Conservation (phyloP, 495 filamentous ascomycete species). For the Penicillium ucsense region DNA sequence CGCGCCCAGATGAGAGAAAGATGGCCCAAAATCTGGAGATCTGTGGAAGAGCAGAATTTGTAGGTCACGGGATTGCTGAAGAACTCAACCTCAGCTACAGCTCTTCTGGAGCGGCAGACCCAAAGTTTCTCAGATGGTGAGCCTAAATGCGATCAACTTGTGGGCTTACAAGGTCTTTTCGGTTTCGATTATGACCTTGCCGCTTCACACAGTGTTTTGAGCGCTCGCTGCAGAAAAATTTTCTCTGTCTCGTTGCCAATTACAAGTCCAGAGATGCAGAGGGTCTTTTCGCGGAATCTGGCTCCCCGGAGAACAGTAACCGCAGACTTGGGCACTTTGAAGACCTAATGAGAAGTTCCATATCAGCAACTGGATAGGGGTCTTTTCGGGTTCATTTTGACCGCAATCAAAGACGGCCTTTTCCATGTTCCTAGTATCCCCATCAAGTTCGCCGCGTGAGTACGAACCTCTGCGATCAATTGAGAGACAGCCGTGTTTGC, state of each 20-base stretch:
- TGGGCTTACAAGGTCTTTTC: background rate
- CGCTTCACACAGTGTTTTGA: constrained; percentile 7
- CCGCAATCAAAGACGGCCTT: no score
- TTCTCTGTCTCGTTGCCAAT: constrained; percentile 20
- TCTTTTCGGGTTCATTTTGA: no score
- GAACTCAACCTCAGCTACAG: no score
- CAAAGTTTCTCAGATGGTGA: no score
- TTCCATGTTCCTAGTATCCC: no score
- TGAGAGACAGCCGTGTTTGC: constrained; percentile 57
- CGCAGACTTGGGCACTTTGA: constrained; percentile 53
- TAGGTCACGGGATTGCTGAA: constrained; percentile 17
- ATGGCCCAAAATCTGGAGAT: background rate
- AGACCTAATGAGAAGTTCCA: constrained; percentile 24
- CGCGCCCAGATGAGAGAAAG: background rate
- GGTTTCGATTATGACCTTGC: background rate
- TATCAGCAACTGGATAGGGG: constrained; percentile 1
- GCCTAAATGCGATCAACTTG: no score
- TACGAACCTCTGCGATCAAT: constrained; percentile 50
- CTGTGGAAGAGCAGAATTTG: constrained; percentile 6
- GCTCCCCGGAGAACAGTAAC: constrained; percentile 53
- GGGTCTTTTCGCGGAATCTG: constrained; percentile 53
- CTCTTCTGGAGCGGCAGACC: no score
- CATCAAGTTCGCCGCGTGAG: background rate
- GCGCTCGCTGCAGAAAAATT: constrained; percentile 15
- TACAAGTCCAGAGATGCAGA: constrained; percentile 26